These are phyloP conservation scores for Suhomyces ambrosiae DNA, from an alignment of 1,139 yeast genomes.

Conservation along the genomic window DNA sequence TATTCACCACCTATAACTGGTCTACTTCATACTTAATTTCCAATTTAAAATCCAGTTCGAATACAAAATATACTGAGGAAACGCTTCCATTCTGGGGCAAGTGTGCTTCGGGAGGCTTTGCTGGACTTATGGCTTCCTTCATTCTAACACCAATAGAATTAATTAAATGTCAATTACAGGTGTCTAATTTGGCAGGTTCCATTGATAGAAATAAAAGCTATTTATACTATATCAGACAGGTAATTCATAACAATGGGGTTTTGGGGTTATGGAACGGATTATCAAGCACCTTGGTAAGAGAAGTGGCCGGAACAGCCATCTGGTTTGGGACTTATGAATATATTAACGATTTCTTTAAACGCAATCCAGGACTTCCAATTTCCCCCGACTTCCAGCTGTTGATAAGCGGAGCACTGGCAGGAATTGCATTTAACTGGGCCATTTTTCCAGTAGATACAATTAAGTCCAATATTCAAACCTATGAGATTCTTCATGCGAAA, in stretches of 20 bases:
- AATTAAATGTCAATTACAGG: conserved; percentile 86
- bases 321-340: conserved; percentile 92
- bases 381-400: conserved; percentile 54
- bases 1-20: conserved; percentile 62
- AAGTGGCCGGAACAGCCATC: conserved; percentile 86
- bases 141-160: conserved; percentile 88
- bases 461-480: conserved; percentile 84
- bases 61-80: conserved; percentile 11
- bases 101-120: conserved; percentile 70
- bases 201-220: conserved; percentile 17
- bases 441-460: conserved; percentile 91
- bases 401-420: conserved; percentile 84
- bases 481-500: conserved; percentile 27
- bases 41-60: conserved; percentile 2
- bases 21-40: conserved; percentile 36
- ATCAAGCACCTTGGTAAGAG: conserved; percentile 79
- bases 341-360: conserved; percentile 43
- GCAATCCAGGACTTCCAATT: conserved; percentile 19
- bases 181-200: conserved; percentile 49
- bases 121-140: conserved; percentile 83
- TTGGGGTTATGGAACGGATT: conserved; percentile 78
- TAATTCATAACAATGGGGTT: conserved; percentile 54
- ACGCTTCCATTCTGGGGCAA: conserved; percentile 41
- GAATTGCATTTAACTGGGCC: conserved; percentile 74
- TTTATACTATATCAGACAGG: conserved; percentile 43